A percentile compares a stretch with the other conserved stretches of the same genome.
Conservation (phyloP, 352 stramenopile species). For the Phytophthora aleatoria region DNA sequence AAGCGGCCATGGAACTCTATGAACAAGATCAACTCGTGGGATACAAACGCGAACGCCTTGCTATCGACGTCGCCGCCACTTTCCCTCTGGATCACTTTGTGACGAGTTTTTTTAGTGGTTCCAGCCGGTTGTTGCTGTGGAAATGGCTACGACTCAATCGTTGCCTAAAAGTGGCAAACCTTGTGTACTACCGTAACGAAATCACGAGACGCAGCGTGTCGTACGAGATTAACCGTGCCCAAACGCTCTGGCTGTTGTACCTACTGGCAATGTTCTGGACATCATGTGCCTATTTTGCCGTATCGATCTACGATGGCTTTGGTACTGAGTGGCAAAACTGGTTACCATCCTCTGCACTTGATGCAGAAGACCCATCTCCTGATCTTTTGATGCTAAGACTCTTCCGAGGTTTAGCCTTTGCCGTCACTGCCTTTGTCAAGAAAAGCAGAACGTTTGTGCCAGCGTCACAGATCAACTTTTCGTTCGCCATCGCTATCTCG, state of each 20-base stretch:
- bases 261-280: constrained; percentile 67
- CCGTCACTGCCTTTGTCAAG: constrained; percentile 63
- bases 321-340: constrained; percentile 59
- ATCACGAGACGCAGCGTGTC: constrained; percentile 62
- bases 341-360: constrained; percentile 43
- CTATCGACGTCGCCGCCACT: constrained; percentile 44
- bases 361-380: constrained; percentile 29
- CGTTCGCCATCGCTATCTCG: constrained; percentile 56
- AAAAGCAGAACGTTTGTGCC: constrained; percentile 60
- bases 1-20: constrained; percentile 61
- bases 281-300: constrained; percentile 63
- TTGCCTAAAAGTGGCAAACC: constrained; percentile 58
- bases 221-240: constrained; percentile 60
- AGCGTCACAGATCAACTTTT: constrained; percentile 43
- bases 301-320: constrained; percentile 63
- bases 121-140: constrained; percentile 5
- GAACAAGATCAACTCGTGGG: constrained; percentile 58
- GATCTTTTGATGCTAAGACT: constrained; percentile 46
- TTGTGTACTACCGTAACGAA: constrained; percentile 66
- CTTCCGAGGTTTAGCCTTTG: constrained; percentile 56
- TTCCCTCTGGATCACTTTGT: constrained; percentile 61
- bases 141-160: constrained; percentile 61
- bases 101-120: constrained; percentile 22
- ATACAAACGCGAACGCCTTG: constrained; percentile 60
- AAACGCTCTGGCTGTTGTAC: constrained; percentile 63